Conservation (phyloP, 169 alveolate species). For the Cryptosporidium xiaoi region DNA sequence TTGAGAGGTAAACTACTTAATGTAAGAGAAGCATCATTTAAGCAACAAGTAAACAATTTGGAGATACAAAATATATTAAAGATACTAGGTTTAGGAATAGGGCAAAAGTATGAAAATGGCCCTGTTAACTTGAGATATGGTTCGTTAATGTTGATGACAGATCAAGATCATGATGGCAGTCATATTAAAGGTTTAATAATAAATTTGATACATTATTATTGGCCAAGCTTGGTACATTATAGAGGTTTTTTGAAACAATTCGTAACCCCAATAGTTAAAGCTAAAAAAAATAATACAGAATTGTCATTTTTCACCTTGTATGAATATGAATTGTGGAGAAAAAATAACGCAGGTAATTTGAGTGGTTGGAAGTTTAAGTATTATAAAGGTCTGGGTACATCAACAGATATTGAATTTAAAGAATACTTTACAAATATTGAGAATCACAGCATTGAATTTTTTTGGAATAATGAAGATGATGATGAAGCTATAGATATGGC, state of each 20-base stretch:
- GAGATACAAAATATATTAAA: conserved; percentile 97
- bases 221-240: conserved; percentile 97
- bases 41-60: conserved; percentile 93
- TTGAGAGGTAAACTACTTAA: conserved; percentile 98
- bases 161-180: conserved; percentile 99
- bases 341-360: conserved; percentile 75
- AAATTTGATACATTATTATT: conserved; percentile 97
- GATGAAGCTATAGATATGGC: conserved; percentile 98
- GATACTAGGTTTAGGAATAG: conserved; percentile 93
- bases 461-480: conserved; percentile 89
- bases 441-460: conserved; percentile 92
- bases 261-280: conserved; percentile 98
- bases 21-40: conserved; percentile 98
- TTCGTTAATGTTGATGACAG: conserved; percentile 99
- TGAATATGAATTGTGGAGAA: conserved; percentile 96
- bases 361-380: conserved; percentile 96
- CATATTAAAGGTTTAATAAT: conserved; percentile 99
- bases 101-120: conserved; percentile 87
- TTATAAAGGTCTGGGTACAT: conserved; percentile 99
- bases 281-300: conserved; percentile 91
- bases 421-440: conserved; percentile 97
- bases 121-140: conserved; percentile 96
- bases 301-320: conserved; percentile 95
- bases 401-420: conserved; percentile 97
- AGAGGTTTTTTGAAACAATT: conserved; percentile 97